Base-by-base conservation (phyloP, 495 filamentous ascomycete genomes). In the Trichoderma parareesei region DNA sequence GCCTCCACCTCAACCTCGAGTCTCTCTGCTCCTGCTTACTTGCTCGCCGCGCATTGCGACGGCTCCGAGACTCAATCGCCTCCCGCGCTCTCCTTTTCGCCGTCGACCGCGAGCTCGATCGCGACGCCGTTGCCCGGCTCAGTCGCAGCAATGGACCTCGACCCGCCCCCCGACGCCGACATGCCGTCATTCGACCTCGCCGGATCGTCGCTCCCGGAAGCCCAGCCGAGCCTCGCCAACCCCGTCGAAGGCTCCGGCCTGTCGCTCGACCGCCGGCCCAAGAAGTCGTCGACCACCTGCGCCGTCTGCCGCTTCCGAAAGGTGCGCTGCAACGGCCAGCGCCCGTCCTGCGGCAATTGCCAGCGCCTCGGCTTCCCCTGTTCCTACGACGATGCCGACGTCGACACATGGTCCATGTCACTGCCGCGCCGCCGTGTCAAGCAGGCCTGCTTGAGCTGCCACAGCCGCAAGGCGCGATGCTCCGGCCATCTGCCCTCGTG, bases 241-340 rank as follows among this genome's bases (percentile, higher is more conserved):
- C 16, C 46, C 16, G 46, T 18, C 16, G 46, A 49, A 5, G 46
- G 46, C n/a, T 18, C 46, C 46, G 46, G 46, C 46, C n/a, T 49
- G 46, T 49, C 46, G 20, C 20, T 57, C 53, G 53, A 74, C 69
- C 64, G 71, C 48, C 69, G 67, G 27, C 69, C 70, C 11, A 75
- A 75, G 65, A 75, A 75, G 61, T 73, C 73, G 20, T 73, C 71
- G 44, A 72, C 72, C 65, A 82, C 78, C 38, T 81, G 78, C 67
- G 71, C 76, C 65, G 78, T 78, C 9, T 82, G 79, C 65, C 77
- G 79, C 13, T 73, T 75, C 38, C 78, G 79, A 66, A 82, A 82
- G 69, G 79, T 82, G 16, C 78, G 78, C 35, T 82, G 79, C 68
- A 78, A 82, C 61, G 79, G 79, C 11, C 74, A 74, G 0, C 77